phyloP scores from a whole-genome alignment of 768 basidiomycete genomes.

The Suillus luteus region DNA sequence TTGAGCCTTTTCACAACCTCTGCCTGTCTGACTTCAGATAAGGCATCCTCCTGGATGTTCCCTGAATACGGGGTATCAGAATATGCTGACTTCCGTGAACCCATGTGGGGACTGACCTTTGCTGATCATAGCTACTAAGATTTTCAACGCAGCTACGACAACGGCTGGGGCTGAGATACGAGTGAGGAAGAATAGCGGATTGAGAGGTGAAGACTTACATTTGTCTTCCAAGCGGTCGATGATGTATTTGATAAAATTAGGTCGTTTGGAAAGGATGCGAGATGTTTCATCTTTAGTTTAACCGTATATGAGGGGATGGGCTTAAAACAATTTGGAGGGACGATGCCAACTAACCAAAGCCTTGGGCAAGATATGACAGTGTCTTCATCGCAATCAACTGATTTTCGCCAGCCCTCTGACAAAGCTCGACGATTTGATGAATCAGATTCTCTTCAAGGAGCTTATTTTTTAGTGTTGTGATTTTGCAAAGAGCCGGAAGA shows the following conservation, averaged over 20 bases:
- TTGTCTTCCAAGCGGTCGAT: conserved; percentile 17
- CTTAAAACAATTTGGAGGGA: conserved; percentile 16
- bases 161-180: conserved; percentile 23
- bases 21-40: conserved; percentile 13
- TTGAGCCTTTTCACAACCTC: conserved; percentile 19
- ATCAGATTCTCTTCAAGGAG: conserved; percentile 24
- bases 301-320: conserved; percentile 29
- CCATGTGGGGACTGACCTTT: conserved; percentile 11
- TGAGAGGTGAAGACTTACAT: conserved; percentile 5
- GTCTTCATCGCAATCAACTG: conserved; percentile 16
- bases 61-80: not conserved
- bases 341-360: not conserved
- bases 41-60: conserved; percentile 9
- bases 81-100: not conserved
- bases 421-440: conserved; percentile 21
- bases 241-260: conserved; percentile 1
- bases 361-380: not conserved
- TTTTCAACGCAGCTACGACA: conserved; percentile 24
- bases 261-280: not conserved
- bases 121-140: conserved; percentile 21
- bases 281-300: conserved; percentile 25
- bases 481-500: conserved; percentile 32
- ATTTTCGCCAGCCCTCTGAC: conserved; percentile 20
- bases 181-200: conserved; percentile 6
- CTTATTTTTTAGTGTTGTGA: conserved; percentile 12